phyloP scores from a whole-genome alignment of 768 basidiomycete genomes.

The Tulasnella sp. region DNA sequence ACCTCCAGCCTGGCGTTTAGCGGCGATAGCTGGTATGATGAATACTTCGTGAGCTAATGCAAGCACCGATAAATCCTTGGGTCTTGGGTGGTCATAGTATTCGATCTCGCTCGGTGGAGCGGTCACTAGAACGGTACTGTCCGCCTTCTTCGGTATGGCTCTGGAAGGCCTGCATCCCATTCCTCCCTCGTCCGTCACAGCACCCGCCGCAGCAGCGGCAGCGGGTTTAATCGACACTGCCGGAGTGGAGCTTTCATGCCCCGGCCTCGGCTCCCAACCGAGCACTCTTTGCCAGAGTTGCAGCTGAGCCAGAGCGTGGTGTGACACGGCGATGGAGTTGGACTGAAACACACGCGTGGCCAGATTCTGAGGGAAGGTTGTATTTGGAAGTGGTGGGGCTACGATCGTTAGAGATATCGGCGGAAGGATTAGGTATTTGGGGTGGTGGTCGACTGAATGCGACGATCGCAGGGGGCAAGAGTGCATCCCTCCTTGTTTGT shows the following conservation, averaged over 20 bases:
- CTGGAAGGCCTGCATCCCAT: background rate
- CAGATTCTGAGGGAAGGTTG: too few species aligned
- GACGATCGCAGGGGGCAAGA: background rate
- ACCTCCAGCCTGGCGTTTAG: background rate
- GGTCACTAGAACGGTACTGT: background rate
- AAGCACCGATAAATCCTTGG: background rate
- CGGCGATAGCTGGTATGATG: slow-evolving; percentile 3
- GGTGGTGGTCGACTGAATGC: background rate
- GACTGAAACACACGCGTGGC: slow-evolving; percentile 6
- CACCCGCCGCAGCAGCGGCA: too few species aligned
- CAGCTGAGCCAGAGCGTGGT: background rate
- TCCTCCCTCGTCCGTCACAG: too few species aligned
- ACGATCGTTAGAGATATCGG: background rate
- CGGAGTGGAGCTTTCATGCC: background rate
- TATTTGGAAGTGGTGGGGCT: too few species aligned
- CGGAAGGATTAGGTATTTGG: background rate
- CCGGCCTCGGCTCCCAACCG: slow-evolving; percentile 5
- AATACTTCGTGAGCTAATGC: slow-evolving; percentile 7
- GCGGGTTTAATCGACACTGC: background rate
- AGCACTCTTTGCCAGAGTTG: background rate
- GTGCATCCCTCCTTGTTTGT: background rate
- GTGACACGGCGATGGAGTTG: slow-evolving; percentile 7
- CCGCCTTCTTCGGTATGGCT: background rate
- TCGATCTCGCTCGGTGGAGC: slow-evolving; percentile 5
- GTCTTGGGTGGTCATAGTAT: background rate